Base-by-base conservation (phyloP, 106 monocot genomes). In the Triglochin maritima region DNA sequence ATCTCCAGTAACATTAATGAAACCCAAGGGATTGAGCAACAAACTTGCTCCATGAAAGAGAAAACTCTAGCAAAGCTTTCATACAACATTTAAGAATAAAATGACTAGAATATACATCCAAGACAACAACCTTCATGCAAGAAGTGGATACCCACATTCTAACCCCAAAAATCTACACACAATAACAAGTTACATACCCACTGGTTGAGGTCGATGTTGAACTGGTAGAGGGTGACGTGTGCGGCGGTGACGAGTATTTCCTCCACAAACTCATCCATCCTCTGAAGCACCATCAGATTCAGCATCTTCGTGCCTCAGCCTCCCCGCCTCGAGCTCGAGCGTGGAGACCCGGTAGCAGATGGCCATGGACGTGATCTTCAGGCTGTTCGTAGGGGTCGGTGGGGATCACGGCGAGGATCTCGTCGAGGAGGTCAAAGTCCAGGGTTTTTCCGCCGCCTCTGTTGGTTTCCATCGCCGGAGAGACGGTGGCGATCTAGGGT, bases 341-440 rank as follows among this genome's bases (percentile, higher is more conserved):
- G 69, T 63, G 44, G 81, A 72, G 46, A 88, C 92, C 29, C 92
- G 85, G 50, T 88, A 88, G 57, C 85, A 69, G 70, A 93, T 86
- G 63, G 92, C 92, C 73, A 93, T 85, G 60, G 88, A 83, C 47
- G 92, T 88, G 88, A 93, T 93, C 81, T 83, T 85, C 7, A 93
- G 51, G 78, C 77, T 88, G 92, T 16, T 93, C 92, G 78, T 85
- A 88, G 9, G 92, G 88, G 70, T 93, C 88, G 62, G 79, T 83
- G 3, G 92, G 88, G 54, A 92, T 92, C 69, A 92, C 83, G 1
- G 88, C 66, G 17, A 88, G 85, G 57, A 92, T 88, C 73, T 88
- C 85, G 56, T 88, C 85, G 2, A 88, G 85, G 3, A 92, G 66
- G 51, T 81, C 65, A 77, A 88, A 88, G 63, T 86, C 85, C 66